Percentiles rank a stretch among this genome's conserved stretches.
Conservation (phyloP, 140 eudicot species). For the Oenanthe javanica region DNA sequence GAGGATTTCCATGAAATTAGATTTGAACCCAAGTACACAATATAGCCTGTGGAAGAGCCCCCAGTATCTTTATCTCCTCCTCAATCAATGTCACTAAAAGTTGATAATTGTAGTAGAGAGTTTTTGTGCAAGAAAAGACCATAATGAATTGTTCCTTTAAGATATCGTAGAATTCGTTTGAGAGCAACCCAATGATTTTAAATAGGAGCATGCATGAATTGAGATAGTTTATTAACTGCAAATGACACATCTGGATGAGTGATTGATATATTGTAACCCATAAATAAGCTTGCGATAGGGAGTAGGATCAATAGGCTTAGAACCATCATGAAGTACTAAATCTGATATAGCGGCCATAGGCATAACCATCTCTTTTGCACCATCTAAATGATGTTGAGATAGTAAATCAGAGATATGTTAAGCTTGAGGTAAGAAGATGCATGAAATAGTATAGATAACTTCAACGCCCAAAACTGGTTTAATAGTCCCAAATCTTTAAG, state of each 20-base stretch:
- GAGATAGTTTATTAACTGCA: background rate
- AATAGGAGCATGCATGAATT: background rate
- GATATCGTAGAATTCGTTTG: background rate
- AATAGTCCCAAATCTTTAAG: background rate
- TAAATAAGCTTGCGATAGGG: background rate
- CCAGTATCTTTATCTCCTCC: background rate
- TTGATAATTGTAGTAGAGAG: background rate
- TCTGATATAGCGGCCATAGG: background rate
- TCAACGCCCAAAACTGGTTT: background rate
- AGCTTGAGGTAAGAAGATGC: background rate
- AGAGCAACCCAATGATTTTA: background rate
- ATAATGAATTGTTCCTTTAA: too few species aligned
- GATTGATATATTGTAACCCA: background rate
- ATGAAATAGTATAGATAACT: background rate
- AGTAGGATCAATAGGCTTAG: background rate
- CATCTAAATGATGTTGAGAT: background rate
- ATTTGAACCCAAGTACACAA: background rate
- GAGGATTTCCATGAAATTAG: background rate
- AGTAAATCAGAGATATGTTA: background rate
- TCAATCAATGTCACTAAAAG: background rate
- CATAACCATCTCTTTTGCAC: background rate
- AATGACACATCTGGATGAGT: too few species aligned
- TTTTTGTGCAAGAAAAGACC: background rate
- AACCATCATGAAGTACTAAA: background rate
- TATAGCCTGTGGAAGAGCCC: background rate